Evolutionary conservation across 2,329 filamentous ascomycete species (phyloP).

Genomic region (Fusarium buxicola): DNA sequence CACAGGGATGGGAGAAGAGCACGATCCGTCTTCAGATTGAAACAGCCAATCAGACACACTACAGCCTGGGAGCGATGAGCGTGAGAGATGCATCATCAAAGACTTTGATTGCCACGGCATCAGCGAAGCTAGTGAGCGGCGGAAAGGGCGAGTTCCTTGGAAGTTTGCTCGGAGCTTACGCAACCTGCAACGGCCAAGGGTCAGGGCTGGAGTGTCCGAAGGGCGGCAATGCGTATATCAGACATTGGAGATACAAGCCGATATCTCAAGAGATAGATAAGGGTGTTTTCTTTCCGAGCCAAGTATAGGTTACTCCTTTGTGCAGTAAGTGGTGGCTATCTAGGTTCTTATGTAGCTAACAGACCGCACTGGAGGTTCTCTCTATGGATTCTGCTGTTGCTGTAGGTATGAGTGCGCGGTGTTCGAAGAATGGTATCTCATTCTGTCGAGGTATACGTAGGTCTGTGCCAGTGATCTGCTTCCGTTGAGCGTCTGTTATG

Average conservation of each 20-base stretch:
- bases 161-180: constrained; percentile 27
- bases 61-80: constrained; percentile 12
- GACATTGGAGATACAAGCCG: constrained; percentile 19
- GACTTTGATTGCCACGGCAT: constrained; percentile 6
- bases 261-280: constrained; percentile 23
- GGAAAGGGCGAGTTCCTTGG: constrained; percentile 22
- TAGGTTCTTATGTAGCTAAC: too few species aligned
- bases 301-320: too few species aligned
- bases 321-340: too few species aligned
- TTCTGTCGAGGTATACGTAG: too few species aligned
- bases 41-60: constrained; percentile 23
- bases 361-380: too few species aligned
- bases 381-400: too few species aligned
- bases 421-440: too few species aligned
- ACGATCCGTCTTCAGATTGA: constrained; percentile 8
- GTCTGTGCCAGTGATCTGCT: too few species aligned
- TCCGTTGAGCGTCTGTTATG: too few species aligned
- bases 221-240: constrained; percentile 17
- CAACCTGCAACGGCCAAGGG: constrained; percentile 29
- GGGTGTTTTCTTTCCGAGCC: constrained; percentile 8
- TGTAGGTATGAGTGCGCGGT: too few species aligned
- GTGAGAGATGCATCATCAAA: background rate
- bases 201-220: constrained; percentile 12
- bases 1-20: constrained; percentile 13
- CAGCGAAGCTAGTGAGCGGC: constrained; percentile 22